These are phyloP conservation scores for Geranium brycei DNA, from an alignment of 345 rosid genomes.

Conservation along the genomic window DNA sequence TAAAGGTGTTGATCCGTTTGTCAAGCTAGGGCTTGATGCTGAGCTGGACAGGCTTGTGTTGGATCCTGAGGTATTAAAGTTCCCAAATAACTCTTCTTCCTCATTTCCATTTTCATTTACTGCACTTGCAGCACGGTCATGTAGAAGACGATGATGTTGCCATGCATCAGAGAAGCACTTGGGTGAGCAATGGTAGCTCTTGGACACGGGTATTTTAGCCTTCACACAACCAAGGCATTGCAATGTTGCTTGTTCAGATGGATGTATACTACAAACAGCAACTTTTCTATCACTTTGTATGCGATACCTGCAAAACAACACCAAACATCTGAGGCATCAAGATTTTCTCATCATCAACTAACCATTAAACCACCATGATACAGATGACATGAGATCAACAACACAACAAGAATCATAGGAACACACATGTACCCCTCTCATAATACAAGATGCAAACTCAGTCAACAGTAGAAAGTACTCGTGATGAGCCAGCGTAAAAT, in stretches of 20 bases:
- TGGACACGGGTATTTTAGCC: slow-evolving; percentile 69
- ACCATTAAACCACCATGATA: background rate
- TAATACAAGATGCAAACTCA: too few species aligned
- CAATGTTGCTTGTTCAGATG: slow-evolving; percentile 72
- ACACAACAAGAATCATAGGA: background rate
- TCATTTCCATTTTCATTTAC: slow-evolving; percentile 73
- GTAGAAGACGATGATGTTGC: slow-evolving; percentile 95
- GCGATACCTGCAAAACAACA: slow-evolving; percentile 55
- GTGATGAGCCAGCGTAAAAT: too few species aligned
- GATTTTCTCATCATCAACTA: background rate
- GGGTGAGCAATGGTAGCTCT: slow-evolving; percentile 88
- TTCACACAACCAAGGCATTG: slow-evolving; percentile 87
- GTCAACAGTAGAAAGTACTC: too few species aligned
- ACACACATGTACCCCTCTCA: background rate
- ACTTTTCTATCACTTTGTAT: slow-evolving; percentile 86
- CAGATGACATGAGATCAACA: background rate
- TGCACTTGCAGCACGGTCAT: slow-evolving; percentile 84
- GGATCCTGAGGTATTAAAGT: slow-evolving; percentile 67
- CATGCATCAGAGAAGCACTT: slow-evolving; percentile 93
- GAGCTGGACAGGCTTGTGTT: slow-evolving; percentile 48
- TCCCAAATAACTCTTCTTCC: slow-evolving; percentile 80
- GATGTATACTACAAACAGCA: slow-evolving; percentile 83
- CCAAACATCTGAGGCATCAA: background rate
- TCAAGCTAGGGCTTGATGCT: slow-evolving; percentile 45
- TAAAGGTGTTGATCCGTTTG: slow-evolving; percentile 61